phyloP scores from a whole-genome alignment of 2,329 filamentous ascomycete species.

The Ophiocordyceps camponoti-leonardi region DNA sequence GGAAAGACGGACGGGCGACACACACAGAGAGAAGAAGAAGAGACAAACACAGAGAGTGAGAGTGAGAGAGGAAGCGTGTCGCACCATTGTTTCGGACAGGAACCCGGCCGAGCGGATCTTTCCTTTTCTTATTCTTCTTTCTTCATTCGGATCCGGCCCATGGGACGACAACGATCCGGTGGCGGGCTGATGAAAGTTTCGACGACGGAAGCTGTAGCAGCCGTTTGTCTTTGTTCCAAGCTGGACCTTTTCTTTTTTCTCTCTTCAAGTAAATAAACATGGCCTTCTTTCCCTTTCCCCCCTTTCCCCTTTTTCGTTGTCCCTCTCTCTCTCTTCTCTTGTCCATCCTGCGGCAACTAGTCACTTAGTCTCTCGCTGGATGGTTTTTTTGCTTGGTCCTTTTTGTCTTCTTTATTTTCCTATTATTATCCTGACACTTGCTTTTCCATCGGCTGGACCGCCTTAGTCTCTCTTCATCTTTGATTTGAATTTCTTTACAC shows the following conservation, averaged over 20 bases:
- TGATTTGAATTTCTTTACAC: too few species aligned
- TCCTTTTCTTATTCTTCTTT: neutral
- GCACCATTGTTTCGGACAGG: neutral
- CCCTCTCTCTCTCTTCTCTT: too few species aligned
- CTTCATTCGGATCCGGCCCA: neutral
- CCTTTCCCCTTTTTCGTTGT: neutral
- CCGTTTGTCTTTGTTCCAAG: neutral
- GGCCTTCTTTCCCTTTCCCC: neutral
- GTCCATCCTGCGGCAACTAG: too few species aligned
- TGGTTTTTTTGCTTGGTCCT: neutral
- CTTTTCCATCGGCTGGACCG: neutral
- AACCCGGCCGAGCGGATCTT: neutral
- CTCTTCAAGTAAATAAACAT: neutral
- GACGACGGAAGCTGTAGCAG: neutral
- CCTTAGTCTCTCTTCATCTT: neutral
- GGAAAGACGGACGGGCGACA: too few species aligned
- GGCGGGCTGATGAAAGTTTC: neutral
- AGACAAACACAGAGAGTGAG: neutral
- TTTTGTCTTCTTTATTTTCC: too few species aligned
- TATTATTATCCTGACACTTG: neutral
- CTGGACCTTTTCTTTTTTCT: too few species aligned
- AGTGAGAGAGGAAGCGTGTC: neutral
- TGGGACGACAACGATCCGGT: neutral
- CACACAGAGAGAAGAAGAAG: neutral
- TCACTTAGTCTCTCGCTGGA: neutral